Percentiles rank a stretch among this genome's conserved stretches.
These are phyloP conservation scores for Halophytophthora polymorphica DNA, from an alignment of 352 stramenopile species.

Conservation along the genomic window DNA sequence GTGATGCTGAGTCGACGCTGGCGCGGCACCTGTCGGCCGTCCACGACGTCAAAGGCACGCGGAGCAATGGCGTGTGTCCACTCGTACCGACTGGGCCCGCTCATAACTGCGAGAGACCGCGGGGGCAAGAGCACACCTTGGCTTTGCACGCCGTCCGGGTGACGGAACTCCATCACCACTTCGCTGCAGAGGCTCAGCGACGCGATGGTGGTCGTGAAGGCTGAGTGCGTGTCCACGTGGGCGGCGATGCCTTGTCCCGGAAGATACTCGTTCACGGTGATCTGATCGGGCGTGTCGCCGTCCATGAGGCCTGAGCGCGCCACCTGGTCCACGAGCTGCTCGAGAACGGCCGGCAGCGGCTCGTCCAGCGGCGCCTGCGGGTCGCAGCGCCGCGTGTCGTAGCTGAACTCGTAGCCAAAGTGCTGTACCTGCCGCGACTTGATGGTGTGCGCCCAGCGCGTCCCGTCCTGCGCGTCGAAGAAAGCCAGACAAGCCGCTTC, in stretches of 20 bases:
- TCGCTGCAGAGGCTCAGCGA: conserved; percentile 76
- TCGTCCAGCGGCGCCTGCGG: conserved; percentile 39
- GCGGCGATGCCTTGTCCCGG: conserved; percentile 85
- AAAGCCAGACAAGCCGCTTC: conserved; percentile 49
- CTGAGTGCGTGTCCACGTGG: conserved; percentile 88
- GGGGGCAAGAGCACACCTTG: conserved; percentile 68
- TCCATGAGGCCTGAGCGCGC: conserved; percentile 51
- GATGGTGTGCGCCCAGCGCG: conserved; percentile 67
- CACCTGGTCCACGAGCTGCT: conserved; percentile 51
- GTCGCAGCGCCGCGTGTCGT: conserved; percentile 73
- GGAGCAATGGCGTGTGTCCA: conserved; percentile 88
- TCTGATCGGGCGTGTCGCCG: conserved; percentile 57
- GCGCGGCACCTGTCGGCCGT: conserved; percentile 59
- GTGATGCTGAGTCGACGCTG: conserved; percentile 80
- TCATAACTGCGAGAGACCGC: conserved; percentile 83
- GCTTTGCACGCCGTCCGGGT: conserved; percentile 45
- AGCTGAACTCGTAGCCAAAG: conserved; percentile 88
- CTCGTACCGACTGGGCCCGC: conserved; percentile 75
- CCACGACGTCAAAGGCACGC: conserved; percentile 83
- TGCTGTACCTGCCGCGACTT: conserved; percentile 86
- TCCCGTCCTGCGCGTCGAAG: conserved; percentile 54
- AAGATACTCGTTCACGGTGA: conserved; percentile 89
- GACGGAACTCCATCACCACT: conserved; percentile 85
- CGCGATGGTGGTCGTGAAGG: conserved; percentile 80
- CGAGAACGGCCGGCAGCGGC: conserved; percentile 40